Conservation (phyloP, 108 stramenopile species). For the Skeletonema marinoi region DNA sequence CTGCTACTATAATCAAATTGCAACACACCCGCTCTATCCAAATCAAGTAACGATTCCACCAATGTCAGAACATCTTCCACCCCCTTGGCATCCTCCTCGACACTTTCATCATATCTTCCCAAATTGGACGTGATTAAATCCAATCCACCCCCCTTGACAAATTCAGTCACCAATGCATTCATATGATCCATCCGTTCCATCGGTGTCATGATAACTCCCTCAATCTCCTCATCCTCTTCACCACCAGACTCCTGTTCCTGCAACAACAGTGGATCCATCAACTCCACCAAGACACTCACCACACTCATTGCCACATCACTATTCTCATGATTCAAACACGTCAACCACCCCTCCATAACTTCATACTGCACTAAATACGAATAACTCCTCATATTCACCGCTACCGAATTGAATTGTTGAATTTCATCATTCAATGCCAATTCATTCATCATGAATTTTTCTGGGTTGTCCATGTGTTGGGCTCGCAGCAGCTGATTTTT, state of each 20-base stretch:
- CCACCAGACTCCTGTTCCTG: conserved; percentile 6
- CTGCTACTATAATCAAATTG: neutral
- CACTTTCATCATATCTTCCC: conserved; percentile 36
- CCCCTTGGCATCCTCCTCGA: conserved; percentile 64
- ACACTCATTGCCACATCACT: conserved; percentile 62
- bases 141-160: conserved; percentile 34
- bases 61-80: conserved; percentile 62
- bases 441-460: conserved; percentile 73
- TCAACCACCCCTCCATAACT: conserved; percentile 35
- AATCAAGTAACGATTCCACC: conserved; percentile 71
- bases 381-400: conserved; percentile 55
- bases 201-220: neutral
- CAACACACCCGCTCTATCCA: conserved; percentile 51
- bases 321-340: conserved; percentile 68
- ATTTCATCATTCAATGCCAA: conserved; percentile 75
- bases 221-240: neutral
- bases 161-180: conserved; percentile 19
- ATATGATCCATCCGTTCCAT: conserved; percentile 6
- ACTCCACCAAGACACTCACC: conserved; percentile 64
- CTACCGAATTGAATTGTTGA: conserved; percentile 45
- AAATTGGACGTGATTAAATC: conserved; percentile 32
- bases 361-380: conserved; percentile 16
- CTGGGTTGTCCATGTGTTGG: conserved; percentile 51
- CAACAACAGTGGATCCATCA: conserved; percentile 67
- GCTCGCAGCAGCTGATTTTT: conserved; percentile 61